Evolutionary conservation across 2,329 filamentous ascomycete genomes (phyloP).

Genomic region (Cercospora zeae-maydis): DNA sequence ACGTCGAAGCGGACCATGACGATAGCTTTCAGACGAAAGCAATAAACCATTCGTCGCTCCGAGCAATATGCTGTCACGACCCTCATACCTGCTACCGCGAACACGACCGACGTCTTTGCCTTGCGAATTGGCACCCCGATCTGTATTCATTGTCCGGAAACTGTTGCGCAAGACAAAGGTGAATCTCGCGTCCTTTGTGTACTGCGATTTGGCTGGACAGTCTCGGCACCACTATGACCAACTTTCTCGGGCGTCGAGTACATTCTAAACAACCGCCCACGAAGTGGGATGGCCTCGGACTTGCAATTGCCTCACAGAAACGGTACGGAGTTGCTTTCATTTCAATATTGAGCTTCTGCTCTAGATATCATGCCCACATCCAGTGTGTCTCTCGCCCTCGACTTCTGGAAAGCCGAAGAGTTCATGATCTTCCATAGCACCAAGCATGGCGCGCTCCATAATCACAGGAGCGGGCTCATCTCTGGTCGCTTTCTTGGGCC

Average conservation of each 20-base stretch:
- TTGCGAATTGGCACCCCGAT: constrained; percentile 43
- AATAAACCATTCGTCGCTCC: neutral
- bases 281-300: constrained; percentile 2
- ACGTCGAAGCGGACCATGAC: neutral
- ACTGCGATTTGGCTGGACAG: neutral
- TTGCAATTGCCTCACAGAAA: constrained; percentile 1
- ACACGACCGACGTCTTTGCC: constrained; percentile 39
- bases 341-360: neutral
- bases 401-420: constrained; percentile 7
- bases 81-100: constrained; percentile 4
- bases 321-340: neutral
- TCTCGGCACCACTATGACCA: neutral
- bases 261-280: neutral
- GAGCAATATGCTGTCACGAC: neutral
- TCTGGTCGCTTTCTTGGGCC: constrained; percentile 1
- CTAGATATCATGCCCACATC: constrained; percentile 7
- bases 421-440: constrained; percentile 8
- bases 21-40: neutral
- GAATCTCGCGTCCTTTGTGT: neutral
- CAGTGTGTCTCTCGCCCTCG: constrained; percentile 6
- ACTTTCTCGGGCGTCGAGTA: neutral
- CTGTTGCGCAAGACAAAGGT: constrained; percentile 2
- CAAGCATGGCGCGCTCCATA: neutral
- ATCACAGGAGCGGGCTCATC: neutral
- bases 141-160: constrained; percentile 16